A percentile compares a stretch with the other conserved stretches of the same genome.
These are phyloP conservation scores for Canavalia ensiformis DNA, from an alignment of 306 rosid species.

Conservation along the genomic window DNA sequence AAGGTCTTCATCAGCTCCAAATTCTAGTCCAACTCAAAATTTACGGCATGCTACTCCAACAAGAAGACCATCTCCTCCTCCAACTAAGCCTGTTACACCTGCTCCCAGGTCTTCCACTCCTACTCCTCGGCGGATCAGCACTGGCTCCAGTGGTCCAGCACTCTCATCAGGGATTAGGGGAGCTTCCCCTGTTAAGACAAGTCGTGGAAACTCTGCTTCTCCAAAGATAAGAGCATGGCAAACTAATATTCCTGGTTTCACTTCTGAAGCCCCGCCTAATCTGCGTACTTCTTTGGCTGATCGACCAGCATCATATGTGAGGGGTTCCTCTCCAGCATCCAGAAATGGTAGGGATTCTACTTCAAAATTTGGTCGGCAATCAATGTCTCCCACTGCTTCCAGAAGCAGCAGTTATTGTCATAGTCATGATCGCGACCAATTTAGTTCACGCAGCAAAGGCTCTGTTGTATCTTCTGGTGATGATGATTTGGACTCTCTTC, in stretches of 20 bases:
- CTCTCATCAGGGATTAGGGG: conserved; percentile 71
- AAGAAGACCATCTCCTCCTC: conserved; percentile 79
- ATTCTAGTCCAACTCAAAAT: conserved; percentile 80
- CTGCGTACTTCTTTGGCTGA: conserved; percentile 88
- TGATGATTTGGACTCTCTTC: conserved; percentile 77
- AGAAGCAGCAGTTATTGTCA: conserved; percentile 74
- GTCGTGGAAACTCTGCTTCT: conserved; percentile 81
- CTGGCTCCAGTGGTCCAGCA: conserved; percentile 60
- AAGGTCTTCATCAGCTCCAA: conserved; percentile 64
- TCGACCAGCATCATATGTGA: conserved; percentile 83
- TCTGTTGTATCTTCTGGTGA: conserved; percentile 79
- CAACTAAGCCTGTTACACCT: conserved; percentile 68
- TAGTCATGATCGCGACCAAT: conserved; percentile 82
- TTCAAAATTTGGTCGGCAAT: conserved; percentile 66
- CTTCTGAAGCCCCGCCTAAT: conserved; percentile 86
- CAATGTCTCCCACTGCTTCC: conserved; percentile 82
- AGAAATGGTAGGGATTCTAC: conserved; percentile 68
- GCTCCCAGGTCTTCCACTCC: conserved; percentile 77
- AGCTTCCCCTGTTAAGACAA: conserved; percentile 73
- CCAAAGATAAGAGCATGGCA: conserved; percentile 92
- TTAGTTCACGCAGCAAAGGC: conserved; percentile 81
- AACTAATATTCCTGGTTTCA: conserved; percentile 83
- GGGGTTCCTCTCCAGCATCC: conserved; percentile 90
- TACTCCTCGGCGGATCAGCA: conserved; percentile 71
- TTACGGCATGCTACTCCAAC: conserved; percentile 64